These are phyloP conservation scores for Gigaspora rosea DNA, from an alignment of 192 early-diverging fungal genomes.

Conservation along the genomic window DNA sequence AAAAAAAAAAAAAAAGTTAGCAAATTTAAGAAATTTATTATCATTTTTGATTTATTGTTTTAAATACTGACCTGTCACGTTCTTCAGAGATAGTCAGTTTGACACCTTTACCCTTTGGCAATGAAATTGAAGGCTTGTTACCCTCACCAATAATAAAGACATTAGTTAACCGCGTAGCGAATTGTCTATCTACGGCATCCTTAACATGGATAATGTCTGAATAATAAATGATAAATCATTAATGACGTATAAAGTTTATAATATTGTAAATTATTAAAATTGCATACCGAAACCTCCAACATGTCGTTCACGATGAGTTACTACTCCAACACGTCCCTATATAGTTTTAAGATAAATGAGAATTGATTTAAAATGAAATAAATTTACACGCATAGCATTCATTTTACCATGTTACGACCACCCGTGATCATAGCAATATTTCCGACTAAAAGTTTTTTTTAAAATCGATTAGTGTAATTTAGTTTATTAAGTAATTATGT, in stretches of 20 bases:
- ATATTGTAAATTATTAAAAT: not conserved
- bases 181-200: conserved; percentile 92
- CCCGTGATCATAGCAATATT: conserved; percentile 97
- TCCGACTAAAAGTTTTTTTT: conserved; percentile 52
- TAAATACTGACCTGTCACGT: conserved; percentile 69
- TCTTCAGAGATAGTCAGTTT: conserved; percentile 99
- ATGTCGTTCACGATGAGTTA: conserved; percentile 17
- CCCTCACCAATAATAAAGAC: conserved; percentile 83
- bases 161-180: conserved; percentile 98
- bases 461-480: not conserved
- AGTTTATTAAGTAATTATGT: not conserved
- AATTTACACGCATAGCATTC: conserved; percentile 65
- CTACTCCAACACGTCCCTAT: not conserved
- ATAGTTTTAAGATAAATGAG: not conserved
- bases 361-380: not conserved
- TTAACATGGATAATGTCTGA: conserved; percentile 98
- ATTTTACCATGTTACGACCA: conserved; percentile 99
- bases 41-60: not conserved
- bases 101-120: conserved; percentile 99
- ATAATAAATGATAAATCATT: conserved; percentile 87
- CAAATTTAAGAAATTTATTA: not conserved
- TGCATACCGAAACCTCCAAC: conserved; percentile 13
- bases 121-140: conserved; percentile 93
- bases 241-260: not conserved
- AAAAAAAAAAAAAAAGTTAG: not conserved